A percentile compares a stretch with the other conserved stretches of the same genome.
Evolutionary conservation across 208 protist species (phyloP).

Genomic region (Balamuthia mandrillaris): DNA sequence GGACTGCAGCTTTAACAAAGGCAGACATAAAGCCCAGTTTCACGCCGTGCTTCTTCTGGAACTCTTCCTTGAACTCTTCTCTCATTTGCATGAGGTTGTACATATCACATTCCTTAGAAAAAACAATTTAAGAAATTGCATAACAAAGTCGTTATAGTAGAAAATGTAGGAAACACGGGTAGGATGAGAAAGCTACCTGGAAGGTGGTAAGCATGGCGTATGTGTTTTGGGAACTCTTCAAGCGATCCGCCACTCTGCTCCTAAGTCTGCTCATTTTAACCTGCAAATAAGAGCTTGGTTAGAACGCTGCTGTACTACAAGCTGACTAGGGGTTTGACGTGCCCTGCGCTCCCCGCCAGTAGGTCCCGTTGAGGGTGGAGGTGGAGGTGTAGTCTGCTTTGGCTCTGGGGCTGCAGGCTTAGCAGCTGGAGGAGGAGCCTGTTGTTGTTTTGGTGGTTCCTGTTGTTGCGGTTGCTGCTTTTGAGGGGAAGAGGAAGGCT

Average conservation of each 20-base stretch:
- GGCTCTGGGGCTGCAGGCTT: not conserved
- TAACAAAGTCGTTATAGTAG: not conserved
- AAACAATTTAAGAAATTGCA: conserved; percentile 36
- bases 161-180: no score
- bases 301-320: not conserved
- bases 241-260: conserved; percentile 89
- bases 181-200: no score
- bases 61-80: conserved; percentile 93
- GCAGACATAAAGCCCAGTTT: conserved; percentile 99
- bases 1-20: conserved; percentile 93
- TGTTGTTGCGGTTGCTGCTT: no score
- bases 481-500: no score
- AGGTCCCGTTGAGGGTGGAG: not conserved
- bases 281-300: conserved; percentile 18
- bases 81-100: conserved; percentile 89
- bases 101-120: conserved; percentile 73
- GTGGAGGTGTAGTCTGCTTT: not conserved
- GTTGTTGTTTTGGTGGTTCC: no score
- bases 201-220: conserved; percentile 98
- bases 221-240: conserved; percentile 98
- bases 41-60: conserved; percentile 93
- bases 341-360: conserved; percentile 30
- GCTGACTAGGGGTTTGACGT: not conserved
- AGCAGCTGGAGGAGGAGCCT: no score
- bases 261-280: conserved; percentile 89